Conservation (phyloP, 2,329 filamentous ascomycete species). For the Periglandula ipomoeae region DNA sequence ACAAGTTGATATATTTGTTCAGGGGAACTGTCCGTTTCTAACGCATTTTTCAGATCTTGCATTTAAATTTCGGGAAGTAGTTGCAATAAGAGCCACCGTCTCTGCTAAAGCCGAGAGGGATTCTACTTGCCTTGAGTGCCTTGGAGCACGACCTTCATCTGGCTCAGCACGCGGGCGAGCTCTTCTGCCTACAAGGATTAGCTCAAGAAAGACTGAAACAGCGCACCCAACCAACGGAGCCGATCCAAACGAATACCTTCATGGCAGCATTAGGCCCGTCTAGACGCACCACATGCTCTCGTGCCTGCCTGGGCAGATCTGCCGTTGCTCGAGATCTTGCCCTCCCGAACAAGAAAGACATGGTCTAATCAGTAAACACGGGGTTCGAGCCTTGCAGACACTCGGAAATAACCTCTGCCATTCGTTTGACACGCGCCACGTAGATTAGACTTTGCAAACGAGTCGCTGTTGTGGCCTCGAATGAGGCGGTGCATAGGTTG, state of each 20-base stretch:
- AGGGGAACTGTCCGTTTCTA: conserved; percentile 77
- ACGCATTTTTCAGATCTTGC: background rate
- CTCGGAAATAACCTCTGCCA: background rate
- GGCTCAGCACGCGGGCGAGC: conserved; percentile 70
- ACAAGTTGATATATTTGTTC: conserved; percentile 85
- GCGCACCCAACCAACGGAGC: background rate
- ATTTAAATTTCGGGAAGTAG: too few species aligned
- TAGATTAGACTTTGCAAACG: background rate
- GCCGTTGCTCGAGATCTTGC: conserved; percentile 40
- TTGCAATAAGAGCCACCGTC: background rate
- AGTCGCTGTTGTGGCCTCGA: background rate
- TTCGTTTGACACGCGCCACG: background rate
- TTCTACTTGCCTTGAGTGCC: conserved; percentile 71
- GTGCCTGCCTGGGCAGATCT: conserved; percentile 47
- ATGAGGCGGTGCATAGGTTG: background rate
- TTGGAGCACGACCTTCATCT: conserved; percentile 91
- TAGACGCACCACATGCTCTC: conserved; percentile 43
- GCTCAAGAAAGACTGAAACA: conserved; percentile 6
- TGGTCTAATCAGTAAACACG: conserved; percentile 14
- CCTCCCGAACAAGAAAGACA: conserved; percentile 50
- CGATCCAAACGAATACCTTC: conserved; percentile 29
- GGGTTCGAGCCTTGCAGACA: background rate
- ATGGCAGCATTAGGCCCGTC: conserved; percentile 37
- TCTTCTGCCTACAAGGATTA: conserved; percentile 62
- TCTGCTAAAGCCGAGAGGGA: background rate